Percentiles rank a stretch among this genome's conserved stretches.
Conservation (phyloP, 768 basidiomycete species). For the Leccinum disarticulatum region DNA sequence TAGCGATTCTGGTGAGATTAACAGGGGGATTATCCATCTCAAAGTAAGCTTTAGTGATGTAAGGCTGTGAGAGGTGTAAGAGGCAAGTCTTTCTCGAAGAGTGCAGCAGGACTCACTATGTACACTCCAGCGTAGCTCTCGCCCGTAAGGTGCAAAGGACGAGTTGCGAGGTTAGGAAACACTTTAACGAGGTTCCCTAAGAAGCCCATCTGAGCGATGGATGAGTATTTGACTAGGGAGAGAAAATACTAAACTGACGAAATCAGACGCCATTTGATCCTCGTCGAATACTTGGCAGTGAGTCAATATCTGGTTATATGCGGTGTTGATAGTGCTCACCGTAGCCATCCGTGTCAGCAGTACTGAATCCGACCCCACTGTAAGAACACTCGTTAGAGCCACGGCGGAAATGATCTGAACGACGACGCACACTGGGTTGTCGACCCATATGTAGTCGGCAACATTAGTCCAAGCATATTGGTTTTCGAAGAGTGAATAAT, state of each 20-base stretch:
- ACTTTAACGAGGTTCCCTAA: constrained; percentile 69
- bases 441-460: constrained; percentile 71
- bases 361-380: constrained; percentile 64
- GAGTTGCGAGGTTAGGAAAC: constrained; percentile 64
- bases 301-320: background rate
- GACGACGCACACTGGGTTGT: constrained; percentile 59
- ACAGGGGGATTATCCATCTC: constrained; percentile 62
- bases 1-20: constrained; percentile 62
- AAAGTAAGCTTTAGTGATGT: constrained; percentile 74
- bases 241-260: constrained; percentile 33
- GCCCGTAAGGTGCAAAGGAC: constrained; percentile 68
- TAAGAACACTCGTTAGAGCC: constrained; percentile 16
- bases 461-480: constrained; percentile 56
- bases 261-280: constrained; percentile 60
- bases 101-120: constrained; percentile 45
- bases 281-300: constrained; percentile 50
- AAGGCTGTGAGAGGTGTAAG: constrained; percentile 47
- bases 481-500: constrained; percentile 53
- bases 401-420: background rate
- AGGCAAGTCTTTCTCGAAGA: background rate
- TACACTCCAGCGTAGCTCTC: constrained; percentile 78
- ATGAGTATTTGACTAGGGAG: constrained; percentile 2
- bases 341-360: constrained; percentile 60
- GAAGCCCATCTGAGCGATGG: constrained; percentile 59
- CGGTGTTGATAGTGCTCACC: constrained; percentile 36